Evolutionary conservation across 768 basidiomycete genomes (phyloP).

Genomic region (Panaeolus cyanescens): DNA sequence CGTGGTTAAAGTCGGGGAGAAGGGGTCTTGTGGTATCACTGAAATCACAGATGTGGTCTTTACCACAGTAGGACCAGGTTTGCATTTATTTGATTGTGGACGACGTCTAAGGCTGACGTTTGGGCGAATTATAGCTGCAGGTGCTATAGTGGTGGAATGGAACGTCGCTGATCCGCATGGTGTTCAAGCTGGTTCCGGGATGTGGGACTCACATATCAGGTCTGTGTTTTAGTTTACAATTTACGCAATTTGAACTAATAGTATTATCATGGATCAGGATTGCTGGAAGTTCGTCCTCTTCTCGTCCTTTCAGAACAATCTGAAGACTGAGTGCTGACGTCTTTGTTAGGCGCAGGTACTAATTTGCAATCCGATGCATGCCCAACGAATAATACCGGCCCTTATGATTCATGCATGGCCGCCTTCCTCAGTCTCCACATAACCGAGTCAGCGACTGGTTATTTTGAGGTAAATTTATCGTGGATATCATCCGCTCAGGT

Average conservation of each 20-base stretch:
- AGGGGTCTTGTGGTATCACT: constrained; percentile 43
- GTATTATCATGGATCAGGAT: constrained; percentile 17
- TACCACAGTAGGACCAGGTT: constrained; percentile 53
- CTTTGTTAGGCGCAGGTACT: constrained; percentile 55
- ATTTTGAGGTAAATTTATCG: constrained; percentile 51
- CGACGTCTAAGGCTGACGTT: not conserved
- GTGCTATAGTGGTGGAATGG: constrained; percentile 67
- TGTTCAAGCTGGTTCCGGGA: constrained; percentile 48
- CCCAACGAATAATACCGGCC: constrained; percentile 39
- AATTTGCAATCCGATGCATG: constrained; percentile 49
- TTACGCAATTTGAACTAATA: too few species aligned
- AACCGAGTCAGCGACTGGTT: constrained; percentile 49
- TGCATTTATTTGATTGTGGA: not conserved
- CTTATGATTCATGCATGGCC: constrained; percentile 53
- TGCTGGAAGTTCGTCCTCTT: constrained; percentile 35
- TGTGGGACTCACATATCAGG: constrained; percentile 54
- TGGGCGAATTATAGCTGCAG: constrained; percentile 31
- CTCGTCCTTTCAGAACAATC: too few species aligned
- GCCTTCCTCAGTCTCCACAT: constrained; percentile 72
- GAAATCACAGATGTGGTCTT: constrained; percentile 71
- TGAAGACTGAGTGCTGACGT: too few species aligned
- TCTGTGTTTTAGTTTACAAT: not conserved
- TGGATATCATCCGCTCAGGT: not conserved
- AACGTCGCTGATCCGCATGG: constrained; percentile 53
- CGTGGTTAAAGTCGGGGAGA: constrained; percentile 51